A percentile compares a stretch with the other conserved stretches of the same genome.
Evolutionary conservation across 768 basidiomycete species (phyloP).

Genomic region (Suillus ampliporus): DNA sequence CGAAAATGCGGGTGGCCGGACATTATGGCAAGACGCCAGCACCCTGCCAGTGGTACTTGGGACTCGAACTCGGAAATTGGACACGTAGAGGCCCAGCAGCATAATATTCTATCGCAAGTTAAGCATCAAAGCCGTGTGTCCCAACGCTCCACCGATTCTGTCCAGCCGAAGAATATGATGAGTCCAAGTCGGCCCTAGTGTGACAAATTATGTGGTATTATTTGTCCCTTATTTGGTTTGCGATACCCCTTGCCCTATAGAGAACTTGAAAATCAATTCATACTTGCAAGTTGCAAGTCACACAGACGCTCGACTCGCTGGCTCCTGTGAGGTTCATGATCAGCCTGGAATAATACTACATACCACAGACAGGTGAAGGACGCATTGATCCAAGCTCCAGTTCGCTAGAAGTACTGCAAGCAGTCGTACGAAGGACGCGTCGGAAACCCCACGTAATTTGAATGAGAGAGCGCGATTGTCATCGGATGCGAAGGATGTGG

Average conservation of each 20-base stretch:
- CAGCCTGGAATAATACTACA: too few species aligned
- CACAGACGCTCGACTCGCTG: background rate
- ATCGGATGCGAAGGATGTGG: background rate
- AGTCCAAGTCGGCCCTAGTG: background rate
- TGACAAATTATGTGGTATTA: background rate
- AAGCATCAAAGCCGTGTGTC: constrained; percentile 1
- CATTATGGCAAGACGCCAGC: constrained; percentile 11
- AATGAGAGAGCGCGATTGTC: too few species aligned
- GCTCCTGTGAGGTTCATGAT: too few species aligned
- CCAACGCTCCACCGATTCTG: background rate
- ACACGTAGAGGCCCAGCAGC: constrained; percentile 8
- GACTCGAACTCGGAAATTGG: constrained; percentile 1
- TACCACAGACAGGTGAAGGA: too few species aligned
- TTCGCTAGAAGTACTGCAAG: too few species aligned
- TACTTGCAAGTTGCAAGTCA: background rate
- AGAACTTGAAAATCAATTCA: too few species aligned
- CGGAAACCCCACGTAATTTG: too few species aligned
- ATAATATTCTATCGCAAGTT: constrained; percentile 5
- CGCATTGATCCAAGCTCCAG: too few species aligned
- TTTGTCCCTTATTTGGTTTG: constrained; percentile 5
- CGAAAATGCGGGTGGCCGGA: background rate
- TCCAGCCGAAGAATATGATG: background rate
- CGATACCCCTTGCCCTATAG: too few species aligned
- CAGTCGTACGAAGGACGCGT: too few species aligned
- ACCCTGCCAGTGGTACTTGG: background rate